Conservation (phyloP, 1,284 basidiomycete genomes). For the Puccinia hordei region DNA sequence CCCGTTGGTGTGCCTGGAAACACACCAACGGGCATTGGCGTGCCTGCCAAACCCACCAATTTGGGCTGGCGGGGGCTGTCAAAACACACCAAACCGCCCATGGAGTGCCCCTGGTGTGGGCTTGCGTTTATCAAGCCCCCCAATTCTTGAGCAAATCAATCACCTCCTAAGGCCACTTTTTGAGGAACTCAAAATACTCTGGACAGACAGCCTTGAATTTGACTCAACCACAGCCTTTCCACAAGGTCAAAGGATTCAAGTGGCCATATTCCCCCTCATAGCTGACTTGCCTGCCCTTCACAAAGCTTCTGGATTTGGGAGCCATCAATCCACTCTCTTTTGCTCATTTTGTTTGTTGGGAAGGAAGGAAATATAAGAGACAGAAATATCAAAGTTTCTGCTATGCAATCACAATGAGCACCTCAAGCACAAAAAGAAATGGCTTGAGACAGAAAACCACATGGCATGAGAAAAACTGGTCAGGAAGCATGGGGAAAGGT, state of each 20-base stretch:
- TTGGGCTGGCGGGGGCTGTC: too few relatives aligned
- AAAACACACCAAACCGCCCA: too few relatives aligned
- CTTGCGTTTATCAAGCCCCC: too few relatives aligned
- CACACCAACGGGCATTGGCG: too few relatives aligned
- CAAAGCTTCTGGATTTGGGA: neutral
- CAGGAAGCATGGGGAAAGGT: neutral
- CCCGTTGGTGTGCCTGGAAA: too few relatives aligned
- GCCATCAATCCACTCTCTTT: too few relatives aligned
- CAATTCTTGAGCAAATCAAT: neutral
- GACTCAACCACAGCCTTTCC: neutral
- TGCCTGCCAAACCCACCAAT: too few relatives aligned
- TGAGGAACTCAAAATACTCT: conserved; percentile 13
- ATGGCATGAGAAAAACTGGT: neutral
- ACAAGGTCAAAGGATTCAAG: neutral
- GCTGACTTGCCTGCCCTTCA: conserved; percentile 12
- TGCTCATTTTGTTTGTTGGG: too few relatives aligned
- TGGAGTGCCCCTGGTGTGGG: too few relatives aligned
- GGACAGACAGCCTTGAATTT: conserved; percentile 11
- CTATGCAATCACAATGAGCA: neutral
- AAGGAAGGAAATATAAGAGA: too few relatives aligned
- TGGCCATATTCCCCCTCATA: conserved; percentile 20
- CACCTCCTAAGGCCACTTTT: neutral
- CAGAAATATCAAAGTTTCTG: neutral
- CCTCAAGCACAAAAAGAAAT: neutral
- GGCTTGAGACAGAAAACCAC: neutral